A percentile compares a stretch with the other conserved stretches of the same genome.
Evolutionary conservation across 768 basidiomycete genomes (phyloP).

Genomic region (Amanita pseudoporphyria): DNA sequence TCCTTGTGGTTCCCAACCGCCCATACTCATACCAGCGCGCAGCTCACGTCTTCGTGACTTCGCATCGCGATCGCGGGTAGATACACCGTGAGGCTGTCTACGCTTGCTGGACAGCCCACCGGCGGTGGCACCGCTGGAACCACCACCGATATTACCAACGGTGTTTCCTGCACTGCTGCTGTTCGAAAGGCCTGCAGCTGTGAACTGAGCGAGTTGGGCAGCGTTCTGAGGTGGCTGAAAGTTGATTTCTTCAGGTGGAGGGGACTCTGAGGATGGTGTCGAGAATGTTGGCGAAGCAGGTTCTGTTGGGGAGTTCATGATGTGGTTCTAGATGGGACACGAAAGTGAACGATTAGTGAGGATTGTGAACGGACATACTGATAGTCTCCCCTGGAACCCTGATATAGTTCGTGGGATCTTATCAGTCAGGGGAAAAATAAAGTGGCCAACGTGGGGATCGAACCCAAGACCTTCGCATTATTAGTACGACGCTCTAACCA

Average conservation of each 20-base stretch:
- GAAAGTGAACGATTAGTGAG: neutral
- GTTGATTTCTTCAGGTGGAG: conserved; percentile 33
- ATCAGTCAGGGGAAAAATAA: too few relatives aligned
- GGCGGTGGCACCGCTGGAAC: neutral
- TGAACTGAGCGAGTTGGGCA: conserved; percentile 22
- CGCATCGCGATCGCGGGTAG: conserved; percentile 36
- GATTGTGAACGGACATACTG: too few relatives aligned
- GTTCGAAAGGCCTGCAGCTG: conserved; percentile 20
- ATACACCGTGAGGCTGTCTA: conserved; percentile 15
- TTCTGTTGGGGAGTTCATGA: conserved; percentile 34
- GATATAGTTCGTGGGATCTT: too few relatives aligned
- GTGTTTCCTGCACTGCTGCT: conserved; percentile 10
- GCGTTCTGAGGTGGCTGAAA: conserved; percentile 12
- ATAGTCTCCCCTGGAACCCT: too few relatives aligned
- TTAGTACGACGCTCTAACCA: conserved; percentile 93
- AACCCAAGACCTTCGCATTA: conserved; percentile 79
- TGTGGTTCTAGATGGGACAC: neutral
- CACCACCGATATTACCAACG: conserved; percentile 7
- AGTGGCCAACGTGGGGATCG: conserved; percentile 76
- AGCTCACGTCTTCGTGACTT: conserved; percentile 38
- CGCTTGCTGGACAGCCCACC: conserved; percentile 2
- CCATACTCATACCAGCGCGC: conserved; percentile 19
- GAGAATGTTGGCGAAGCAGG: conserved; percentile 29
- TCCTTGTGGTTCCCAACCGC: neutral
- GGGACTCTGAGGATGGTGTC: conserved; percentile 33